Base-by-base conservation (phyloP, 495 filamentous ascomycete species). In the Tuber calosporum region DNA sequence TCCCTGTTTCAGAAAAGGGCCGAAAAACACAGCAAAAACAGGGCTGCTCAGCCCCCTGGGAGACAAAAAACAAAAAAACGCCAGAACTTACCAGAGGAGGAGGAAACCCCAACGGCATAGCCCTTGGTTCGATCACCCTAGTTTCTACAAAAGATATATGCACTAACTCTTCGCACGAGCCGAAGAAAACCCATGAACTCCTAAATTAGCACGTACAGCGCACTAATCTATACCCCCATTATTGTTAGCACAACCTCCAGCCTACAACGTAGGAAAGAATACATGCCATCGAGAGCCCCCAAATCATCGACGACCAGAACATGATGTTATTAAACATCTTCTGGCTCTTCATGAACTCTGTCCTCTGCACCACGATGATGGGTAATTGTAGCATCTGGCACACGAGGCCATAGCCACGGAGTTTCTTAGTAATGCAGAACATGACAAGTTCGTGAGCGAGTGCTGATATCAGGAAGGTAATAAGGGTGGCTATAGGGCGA, bases 401-500 rank as follows among this genome's bases (percentile, higher is more conserved):
- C 19, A 95, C 78, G 81, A 97, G 96, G 8, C 95, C 95, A 81
- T 98, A 98, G 1, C 95, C 95, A 39, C 95, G 86, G 53, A 99
- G 84, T 83, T 99, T 98, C 85, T 97, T 94, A 68, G 94, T 97
- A 82, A 99, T 98, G 81, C 94, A 97, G 42, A 92, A 92, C 92
- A 99, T 95, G 74, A 99, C 92, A 41, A 99, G 87, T 82, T 99
- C 95, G 82, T 99, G 95, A 30, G 92, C 94, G 26, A 95, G 74
- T 48, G 95, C 90, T 79, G 89, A 92, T 79, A 97, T 91, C 66
- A 99, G 83, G 82, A 99, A 99, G 15, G 95, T 98, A 75, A 96
- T 92, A 72, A 94, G 84, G 70, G 93, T 97, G 30, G 95, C 94
- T 66, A 92, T 86, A 2, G 89, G 88, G 41, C 91, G 87, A 66